Evolutionary conservation across 371 early-diverging fungal species (phyloP).

Genomic region (Mortierella polycephala): DNA sequence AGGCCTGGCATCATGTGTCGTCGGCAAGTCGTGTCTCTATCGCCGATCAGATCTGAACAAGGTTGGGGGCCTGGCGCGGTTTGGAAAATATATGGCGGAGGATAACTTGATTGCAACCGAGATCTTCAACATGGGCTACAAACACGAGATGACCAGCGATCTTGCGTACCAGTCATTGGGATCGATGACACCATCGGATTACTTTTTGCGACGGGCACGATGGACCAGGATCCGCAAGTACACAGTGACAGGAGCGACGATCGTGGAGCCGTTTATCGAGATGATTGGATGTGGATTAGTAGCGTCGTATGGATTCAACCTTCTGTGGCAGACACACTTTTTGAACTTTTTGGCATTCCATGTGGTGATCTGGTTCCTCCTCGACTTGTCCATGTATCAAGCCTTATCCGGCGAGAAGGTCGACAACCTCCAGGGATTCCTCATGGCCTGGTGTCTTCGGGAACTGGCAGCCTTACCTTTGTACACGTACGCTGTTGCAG

Average conservation of each 20-base stretch:
- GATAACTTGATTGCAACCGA: slow-evolving; percentile 93
- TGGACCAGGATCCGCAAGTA: slow-evolving; percentile 95
- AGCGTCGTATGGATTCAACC: slow-evolving; percentile 69
- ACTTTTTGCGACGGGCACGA: slow-evolving; percentile 82
- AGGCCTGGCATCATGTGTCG: slow-evolving; percentile 85
- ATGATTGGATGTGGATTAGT: slow-evolving; percentile 81
- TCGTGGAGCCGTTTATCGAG: slow-evolving; percentile 92
- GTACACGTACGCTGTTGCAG: slow-evolving; percentile 81
- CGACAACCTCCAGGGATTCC: slow-evolving; percentile 47
- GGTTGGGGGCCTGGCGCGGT: slow-evolving; percentile 82
- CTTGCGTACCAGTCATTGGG: slow-evolving; percentile 87
- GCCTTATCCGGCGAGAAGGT: slow-evolving; percentile 56
- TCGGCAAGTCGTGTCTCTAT: slow-evolving; percentile 94
- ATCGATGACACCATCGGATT: slow-evolving; percentile 74
- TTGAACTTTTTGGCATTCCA: slow-evolving; percentile 70
- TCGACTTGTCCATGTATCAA: slow-evolving; percentile 71
- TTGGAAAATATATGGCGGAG: slow-evolving; percentile 92
- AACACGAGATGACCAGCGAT: slow-evolving; percentile 90
- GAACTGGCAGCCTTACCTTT: slow-evolving; percentile 87
- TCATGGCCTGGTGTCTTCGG: slow-evolving; percentile 75
- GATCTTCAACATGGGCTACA: slow-evolving; percentile 80
- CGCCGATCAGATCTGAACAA: slow-evolving; percentile 82
- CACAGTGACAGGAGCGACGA: slow-evolving; percentile 84
- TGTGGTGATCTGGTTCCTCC: slow-evolving; percentile 75
- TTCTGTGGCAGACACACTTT: slow-evolving; percentile 59